Evolutionary conservation across 257 asterid genomes (phyloP).

Genomic region (Dorcoceras hygrometricum): DNA sequence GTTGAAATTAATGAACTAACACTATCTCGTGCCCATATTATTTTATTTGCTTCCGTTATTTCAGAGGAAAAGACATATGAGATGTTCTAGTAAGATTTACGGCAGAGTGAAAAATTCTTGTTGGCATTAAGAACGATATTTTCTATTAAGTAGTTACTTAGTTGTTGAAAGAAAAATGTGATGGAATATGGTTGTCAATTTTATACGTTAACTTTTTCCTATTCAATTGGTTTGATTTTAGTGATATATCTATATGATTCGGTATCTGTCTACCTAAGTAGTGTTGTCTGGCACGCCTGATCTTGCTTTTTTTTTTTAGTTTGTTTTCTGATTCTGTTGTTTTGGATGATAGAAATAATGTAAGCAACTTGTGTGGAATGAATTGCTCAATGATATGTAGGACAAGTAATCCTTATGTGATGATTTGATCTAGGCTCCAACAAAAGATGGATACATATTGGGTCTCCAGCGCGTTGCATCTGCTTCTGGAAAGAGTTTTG

Average conservation of each 20-base stretch:
- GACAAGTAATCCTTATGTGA: slow-evolving; percentile 2
- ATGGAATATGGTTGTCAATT: neutral
- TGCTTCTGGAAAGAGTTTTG: slow-evolving; percentile 35
- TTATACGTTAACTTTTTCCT: neutral
- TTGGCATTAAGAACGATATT: no score
- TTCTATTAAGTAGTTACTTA: neutral
- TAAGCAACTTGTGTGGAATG: neutral
- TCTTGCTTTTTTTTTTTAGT: slow-evolving; percentile 17
- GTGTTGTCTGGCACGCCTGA: neutral
- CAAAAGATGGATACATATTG: slow-evolving; percentile 80
- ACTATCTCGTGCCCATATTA: no score
- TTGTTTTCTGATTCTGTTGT: neutral
- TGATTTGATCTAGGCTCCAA: slow-evolving; percentile 43
- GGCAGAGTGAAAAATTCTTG: neutral
- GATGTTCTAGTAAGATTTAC: neutral
- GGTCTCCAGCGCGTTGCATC: slow-evolving; percentile 92
- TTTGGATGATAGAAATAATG: slow-evolving; percentile 1
- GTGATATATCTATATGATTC: slow-evolving; percentile 8
- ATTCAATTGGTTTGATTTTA: neutral
- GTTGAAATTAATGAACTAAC: neutral
- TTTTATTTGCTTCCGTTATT: neutral
- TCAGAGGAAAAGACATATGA: neutral
- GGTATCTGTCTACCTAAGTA: slow-evolving; percentile 6
- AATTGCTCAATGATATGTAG: neutral
- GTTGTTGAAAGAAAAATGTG: neutral